Evolutionary conservation across 495 filamentous ascomycete genomes (phyloP).

Genomic region (Lindgomyces ingoldianus): DNA sequence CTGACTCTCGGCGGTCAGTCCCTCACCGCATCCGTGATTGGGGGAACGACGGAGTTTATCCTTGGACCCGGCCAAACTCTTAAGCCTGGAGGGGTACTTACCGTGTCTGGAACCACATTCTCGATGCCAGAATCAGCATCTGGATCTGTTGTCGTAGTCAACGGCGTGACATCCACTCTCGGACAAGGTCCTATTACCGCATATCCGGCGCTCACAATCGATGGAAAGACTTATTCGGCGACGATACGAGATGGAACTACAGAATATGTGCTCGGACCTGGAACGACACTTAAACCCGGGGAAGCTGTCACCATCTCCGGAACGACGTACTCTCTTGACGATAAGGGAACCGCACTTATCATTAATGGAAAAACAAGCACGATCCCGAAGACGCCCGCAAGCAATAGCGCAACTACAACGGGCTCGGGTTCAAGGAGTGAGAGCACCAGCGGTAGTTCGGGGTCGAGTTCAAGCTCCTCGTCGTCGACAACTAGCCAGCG

Average conservation of each 20-base stretch:
- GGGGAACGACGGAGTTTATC: slow-evolving; percentile 33
- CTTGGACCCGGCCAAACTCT: slow-evolving; percentile 27
- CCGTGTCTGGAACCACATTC: slow-evolving; percentile 29
- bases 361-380: slow-evolving; percentile 39
- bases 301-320: slow-evolving; percentile 41
- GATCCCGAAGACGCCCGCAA: slow-evolving; percentile 21
- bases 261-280: slow-evolving; percentile 38
- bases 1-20: too few species aligned
- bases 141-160: slow-evolving; percentile 28
- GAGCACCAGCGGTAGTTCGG: slow-evolving; percentile 12
- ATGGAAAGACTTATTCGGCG: slow-evolving; percentile 39
- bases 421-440: slow-evolving; percentile 1
- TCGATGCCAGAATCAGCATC: slow-evolving; percentile 30
- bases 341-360: slow-evolving; percentile 37
- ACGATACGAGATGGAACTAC: slow-evolving; percentile 34
- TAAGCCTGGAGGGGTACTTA: slow-evolving; percentile 31
- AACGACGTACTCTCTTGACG: slow-evolving; percentile 39
- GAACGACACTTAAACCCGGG: slow-evolving; percentile 42
- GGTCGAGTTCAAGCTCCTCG: not conserved
- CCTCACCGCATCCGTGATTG: slow-evolving; percentile 20
- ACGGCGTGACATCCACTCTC: slow-evolving; percentile 31
- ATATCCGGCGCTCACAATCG: slow-evolving; percentile 26
- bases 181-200: slow-evolving; percentile 20
- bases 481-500: slow-evolving; percentile 10
- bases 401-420: slow-evolving; percentile 29